Conservation (phyloP, 2,329 filamentous ascomycete species). For the Podosphaera aphanis region DNA sequence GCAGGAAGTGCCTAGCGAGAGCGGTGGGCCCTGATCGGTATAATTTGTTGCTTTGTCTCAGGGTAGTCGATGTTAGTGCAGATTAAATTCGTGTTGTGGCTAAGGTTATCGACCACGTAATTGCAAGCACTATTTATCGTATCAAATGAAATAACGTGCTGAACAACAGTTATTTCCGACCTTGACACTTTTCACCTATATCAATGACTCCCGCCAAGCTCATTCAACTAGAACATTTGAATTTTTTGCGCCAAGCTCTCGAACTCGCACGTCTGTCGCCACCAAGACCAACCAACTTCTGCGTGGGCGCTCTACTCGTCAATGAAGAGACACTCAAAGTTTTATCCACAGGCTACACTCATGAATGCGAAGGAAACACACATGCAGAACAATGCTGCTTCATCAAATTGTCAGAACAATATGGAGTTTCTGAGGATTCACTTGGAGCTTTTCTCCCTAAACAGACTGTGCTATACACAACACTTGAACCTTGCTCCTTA, state of each 20-base stretch:
- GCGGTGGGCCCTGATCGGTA: not conserved
- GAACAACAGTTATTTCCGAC: too few relatives aligned
- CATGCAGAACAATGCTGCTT: conserved; percentile 91
- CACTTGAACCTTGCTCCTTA: conserved; percentile 66
- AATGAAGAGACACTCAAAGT: conserved; percentile 31
- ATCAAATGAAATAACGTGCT: too few relatives aligned
- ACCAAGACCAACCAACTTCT: conserved; percentile 73
- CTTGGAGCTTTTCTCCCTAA: conserved; percentile 28
- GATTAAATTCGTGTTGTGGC: too few relatives aligned
- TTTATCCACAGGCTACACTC: conserved; percentile 65
- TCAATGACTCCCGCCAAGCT: not conserved
- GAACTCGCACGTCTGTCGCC: conserved; percentile 56
- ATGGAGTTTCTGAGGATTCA: conserved; percentile 27
- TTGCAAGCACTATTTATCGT: too few relatives aligned
- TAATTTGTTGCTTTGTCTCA: too few relatives aligned
- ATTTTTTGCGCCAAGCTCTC: conserved; percentile 49
- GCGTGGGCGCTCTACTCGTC: conserved; percentile 78
- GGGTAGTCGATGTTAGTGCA: too few relatives aligned
- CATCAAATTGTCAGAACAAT: conserved; percentile 37
- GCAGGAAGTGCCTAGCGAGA: not conserved
- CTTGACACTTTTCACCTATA: not conserved
- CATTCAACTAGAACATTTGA: conserved; percentile 5
- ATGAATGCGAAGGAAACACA: conserved; percentile 79
- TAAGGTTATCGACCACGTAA: too few relatives aligned
- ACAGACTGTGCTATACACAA: conserved; percentile 55